Percentiles rank a stretch among this genome's conserved stretches.
Conservation (phyloP, 495 filamentous ascomycete genomes). For the Hypoxylon trugodes region DNA sequence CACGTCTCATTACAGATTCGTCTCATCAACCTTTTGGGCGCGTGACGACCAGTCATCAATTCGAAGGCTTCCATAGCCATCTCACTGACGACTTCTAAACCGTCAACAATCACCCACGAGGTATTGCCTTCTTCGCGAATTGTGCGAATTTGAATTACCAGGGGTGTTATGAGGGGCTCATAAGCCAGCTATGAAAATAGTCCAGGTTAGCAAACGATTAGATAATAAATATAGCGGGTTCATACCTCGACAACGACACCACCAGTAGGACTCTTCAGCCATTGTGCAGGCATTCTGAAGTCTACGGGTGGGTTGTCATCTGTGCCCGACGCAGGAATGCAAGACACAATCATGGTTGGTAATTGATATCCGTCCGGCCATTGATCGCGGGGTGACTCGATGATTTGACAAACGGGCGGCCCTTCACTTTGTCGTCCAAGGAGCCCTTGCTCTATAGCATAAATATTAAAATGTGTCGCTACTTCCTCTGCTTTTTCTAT, state of each 20-base stretch:
- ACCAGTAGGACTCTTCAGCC: constrained; percentile 79
- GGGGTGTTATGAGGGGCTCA: constrained; percentile 74
- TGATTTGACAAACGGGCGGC: constrained; percentile 65
- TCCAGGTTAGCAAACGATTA: background rate
- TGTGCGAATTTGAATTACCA: constrained; percentile 66
- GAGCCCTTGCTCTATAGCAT: constrained; percentile 45
- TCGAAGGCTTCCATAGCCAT: constrained; percentile 87
- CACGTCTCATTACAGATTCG: constrained; percentile 53
- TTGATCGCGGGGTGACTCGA: constrained; percentile 63
- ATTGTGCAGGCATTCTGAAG: constrained; percentile 77
- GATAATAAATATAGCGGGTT: background rate
- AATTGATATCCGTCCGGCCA: constrained; percentile 72
- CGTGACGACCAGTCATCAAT: constrained; percentile 82
- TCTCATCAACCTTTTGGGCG: constrained; percentile 77
- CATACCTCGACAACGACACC: constrained; percentile 78
- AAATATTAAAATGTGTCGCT: constrained; percentile 73
- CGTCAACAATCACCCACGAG: constrained; percentile 82
- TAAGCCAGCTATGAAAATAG: constrained; percentile 66
- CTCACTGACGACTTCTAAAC: constrained; percentile 79
- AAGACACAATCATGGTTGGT: constrained; percentile 79
- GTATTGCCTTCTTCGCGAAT: constrained; percentile 67
- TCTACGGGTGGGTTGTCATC: constrained; percentile 71
- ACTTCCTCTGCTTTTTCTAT: constrained; percentile 68
- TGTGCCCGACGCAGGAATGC: constrained; percentile 74
- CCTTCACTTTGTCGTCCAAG: constrained; percentile 54